Percentiles rank a stretch among this genome's conserved stretches.
phyloP scores from a whole-genome alignment of 768 basidiomycete species.

The Boletus rex-veris region DNA sequence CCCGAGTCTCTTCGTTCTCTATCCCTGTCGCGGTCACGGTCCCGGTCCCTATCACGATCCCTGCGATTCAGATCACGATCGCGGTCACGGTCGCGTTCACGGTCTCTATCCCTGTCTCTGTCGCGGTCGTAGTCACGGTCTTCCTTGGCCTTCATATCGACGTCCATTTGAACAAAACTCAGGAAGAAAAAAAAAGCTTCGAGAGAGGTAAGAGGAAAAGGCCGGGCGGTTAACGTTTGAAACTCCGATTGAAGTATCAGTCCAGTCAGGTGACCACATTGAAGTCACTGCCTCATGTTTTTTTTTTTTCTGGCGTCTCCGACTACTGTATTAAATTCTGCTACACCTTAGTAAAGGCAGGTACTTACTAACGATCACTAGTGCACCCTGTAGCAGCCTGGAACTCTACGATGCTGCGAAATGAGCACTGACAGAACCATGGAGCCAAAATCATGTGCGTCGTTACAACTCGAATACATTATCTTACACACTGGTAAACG shows the following conservation, averaged over 20 bases:
- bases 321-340: too few species aligned
- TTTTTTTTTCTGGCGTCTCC: too few species aligned
- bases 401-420: background rate
- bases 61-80: conserved; percentile 34
- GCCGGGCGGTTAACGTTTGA: conserved; percentile 1
- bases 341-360: background rate
- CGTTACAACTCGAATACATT: background rate
- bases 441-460: background rate
- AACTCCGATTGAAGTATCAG: conserved; percentile 17
- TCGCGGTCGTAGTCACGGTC: conserved; percentile 63
- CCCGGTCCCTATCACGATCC: conserved; percentile 45
- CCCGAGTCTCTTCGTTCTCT: conserved; percentile 58
- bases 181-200: background rate
- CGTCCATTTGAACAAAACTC: conserved; percentile 52
- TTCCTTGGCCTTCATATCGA: conserved; percentile 79
- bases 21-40: conserved; percentile 35
- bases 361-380: too few species aligned
- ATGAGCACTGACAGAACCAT: too few species aligned
- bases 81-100: conserved; percentile 35
- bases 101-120: conserved; percentile 43
- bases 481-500: background rate
- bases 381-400: too few species aligned
- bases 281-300: too few species aligned
- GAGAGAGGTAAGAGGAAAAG: conserved; percentile 13
- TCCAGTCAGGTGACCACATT: conserved; percentile 17